Conservation (phyloP, 768 basidiomycete genomes). For the Tylopilus cervinicoccineus region DNA sequence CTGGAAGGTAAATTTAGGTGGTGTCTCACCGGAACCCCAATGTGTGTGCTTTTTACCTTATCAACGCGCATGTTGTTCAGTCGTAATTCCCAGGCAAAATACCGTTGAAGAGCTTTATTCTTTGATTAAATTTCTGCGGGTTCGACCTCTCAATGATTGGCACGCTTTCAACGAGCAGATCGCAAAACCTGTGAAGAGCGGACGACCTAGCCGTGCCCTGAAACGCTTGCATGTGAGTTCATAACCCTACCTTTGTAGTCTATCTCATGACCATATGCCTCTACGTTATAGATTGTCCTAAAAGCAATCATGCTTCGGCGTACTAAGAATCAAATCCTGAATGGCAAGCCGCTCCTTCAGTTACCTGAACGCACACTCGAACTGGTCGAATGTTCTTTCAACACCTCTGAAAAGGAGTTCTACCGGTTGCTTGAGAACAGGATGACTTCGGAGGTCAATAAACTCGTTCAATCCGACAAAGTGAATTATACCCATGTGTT, state of each 20-base stretch:
- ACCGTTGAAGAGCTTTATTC: slow-evolving; percentile 87
- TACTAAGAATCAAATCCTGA: slow-evolving; percentile 64
- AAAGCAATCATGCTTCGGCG: slow-evolving; percentile 88
- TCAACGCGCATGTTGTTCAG: background rate
- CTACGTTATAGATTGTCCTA: slow-evolving; percentile 61
- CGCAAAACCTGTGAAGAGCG: slow-evolving; percentile 72
- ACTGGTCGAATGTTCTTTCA: slow-evolving; percentile 74
- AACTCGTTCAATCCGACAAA: slow-evolving; percentile 51
- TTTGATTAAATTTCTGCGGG: slow-evolving; percentile 81
- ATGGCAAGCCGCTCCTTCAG: slow-evolving; percentile 79
- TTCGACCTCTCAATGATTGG: slow-evolving; percentile 80
- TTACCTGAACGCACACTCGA: slow-evolving; percentile 73
- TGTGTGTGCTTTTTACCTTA: slow-evolving; percentile 37
- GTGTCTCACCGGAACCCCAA: slow-evolving; percentile 84
- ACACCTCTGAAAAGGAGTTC: slow-evolving; percentile 71
- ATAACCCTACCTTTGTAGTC: background rate
- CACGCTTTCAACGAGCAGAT: slow-evolving; percentile 76
- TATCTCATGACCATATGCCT: background rate
- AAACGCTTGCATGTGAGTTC: slow-evolving; percentile 70
- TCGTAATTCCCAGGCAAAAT: slow-evolving; percentile 61
- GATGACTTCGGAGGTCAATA: slow-evolving; percentile 64
- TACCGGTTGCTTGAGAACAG: slow-evolving; percentile 69
- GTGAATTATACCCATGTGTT: slow-evolving; percentile 69
- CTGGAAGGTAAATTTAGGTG: slow-evolving; percentile 79
- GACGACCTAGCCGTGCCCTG: slow-evolving; percentile 62